Base-by-base conservation (phyloP, 2,329 filamentous ascomycete species). In the Neofusicoccum parvum region DNA sequence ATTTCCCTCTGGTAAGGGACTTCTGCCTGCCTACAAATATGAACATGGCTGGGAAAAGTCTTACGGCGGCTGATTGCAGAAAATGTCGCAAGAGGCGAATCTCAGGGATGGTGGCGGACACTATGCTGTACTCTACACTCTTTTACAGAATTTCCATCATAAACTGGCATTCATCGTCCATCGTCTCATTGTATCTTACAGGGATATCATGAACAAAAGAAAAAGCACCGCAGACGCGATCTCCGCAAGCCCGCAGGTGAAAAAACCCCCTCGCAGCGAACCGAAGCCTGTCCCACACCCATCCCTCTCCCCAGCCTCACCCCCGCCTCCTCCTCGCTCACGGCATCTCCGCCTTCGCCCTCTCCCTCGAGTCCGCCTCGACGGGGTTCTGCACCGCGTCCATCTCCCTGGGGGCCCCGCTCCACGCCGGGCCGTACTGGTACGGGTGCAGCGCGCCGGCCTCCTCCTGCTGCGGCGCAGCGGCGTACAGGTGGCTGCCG, bases 301-400 rank as follows among this genome's bases (percentile, higher is more conserved):
- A 15, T 27, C 23, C 12, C 6, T 10, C 23, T 23, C 1, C 11
- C 6, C 11, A 15, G 36, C 11, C 15, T 32, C 46, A 27, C 2
- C 20, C 20, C 20, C 20, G 12, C 20, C 15, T 4, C 4, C 27
- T 32, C 20, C 14, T n/a, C 36, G n/a, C 32, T 48, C 32, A 60
- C 32, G 56, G 56, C 56, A 60, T 48, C 56, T 60, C 56, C n/a
- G 27, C 15, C 56, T 45, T 45, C 14, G 41, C 41, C 56, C 50
- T 39, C 15, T 37, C n/a, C 34, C 56, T 48, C 56, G 41, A 48
- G 2, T 48, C 56, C 5, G 27, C 41, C 32, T 60, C 56, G 27
- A 60, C 27, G 10, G 56, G 56, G 15, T 20, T 41, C 14, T 48
- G 41, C 14, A 46, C 34, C 5, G 41, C 56, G 14, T 60, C 56